Evolutionary conservation across 208 protist species (phyloP).

Genomic region (Trypanosoma brucei): DNA sequence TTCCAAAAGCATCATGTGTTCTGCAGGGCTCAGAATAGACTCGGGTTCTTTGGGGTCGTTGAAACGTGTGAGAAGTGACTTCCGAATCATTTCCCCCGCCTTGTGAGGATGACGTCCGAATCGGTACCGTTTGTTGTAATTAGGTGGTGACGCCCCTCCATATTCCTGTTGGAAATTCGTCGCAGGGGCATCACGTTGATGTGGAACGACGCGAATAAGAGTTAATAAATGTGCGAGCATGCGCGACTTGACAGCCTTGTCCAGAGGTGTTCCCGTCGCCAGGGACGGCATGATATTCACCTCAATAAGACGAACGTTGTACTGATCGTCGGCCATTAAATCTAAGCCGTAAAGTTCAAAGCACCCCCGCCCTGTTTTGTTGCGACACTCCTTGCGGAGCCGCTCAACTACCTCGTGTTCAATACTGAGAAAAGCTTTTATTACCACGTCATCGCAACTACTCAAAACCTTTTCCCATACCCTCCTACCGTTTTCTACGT

Average conservation of each 20-base stretch:
- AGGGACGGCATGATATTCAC: conserved; percentile 92
- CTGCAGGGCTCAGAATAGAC: conserved; percentile 52
- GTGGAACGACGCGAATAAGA: conserved; percentile 72
- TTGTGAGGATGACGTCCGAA: conserved; percentile 66
- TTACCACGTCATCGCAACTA: conserved; percentile 79
- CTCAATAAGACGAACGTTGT: conserved; percentile 84
- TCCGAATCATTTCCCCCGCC: conserved; percentile 32
- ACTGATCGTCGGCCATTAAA: conserved; percentile 72
- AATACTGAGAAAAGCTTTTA: conserved; percentile 91
- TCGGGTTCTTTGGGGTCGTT: conserved; percentile 59
- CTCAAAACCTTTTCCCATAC: conserved; percentile 66
- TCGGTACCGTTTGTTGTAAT: conserved; percentile 47
- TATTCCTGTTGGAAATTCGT: conserved; percentile 10
- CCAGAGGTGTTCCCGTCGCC: conserved; percentile 73
- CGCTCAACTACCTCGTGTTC: conserved; percentile 76
- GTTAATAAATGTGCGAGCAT: conserved; percentile 87
- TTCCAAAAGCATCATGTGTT: conserved; percentile 70
- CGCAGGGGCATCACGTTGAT: conserved; percentile 37
- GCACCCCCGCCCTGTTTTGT: conserved; percentile 78
- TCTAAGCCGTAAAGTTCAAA: conserved; percentile 91
- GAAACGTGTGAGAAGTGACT: conserved; percentile 47
- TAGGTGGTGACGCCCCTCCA: conserved; percentile 7
- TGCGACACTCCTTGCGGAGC: conserved; percentile 47
- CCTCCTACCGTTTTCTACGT: conserved; percentile 37
- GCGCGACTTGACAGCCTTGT: conserved; percentile 86